phyloP scores from a whole-genome alignment of 345 rosid genomes.

The Dimocarpus longan region DNA sequence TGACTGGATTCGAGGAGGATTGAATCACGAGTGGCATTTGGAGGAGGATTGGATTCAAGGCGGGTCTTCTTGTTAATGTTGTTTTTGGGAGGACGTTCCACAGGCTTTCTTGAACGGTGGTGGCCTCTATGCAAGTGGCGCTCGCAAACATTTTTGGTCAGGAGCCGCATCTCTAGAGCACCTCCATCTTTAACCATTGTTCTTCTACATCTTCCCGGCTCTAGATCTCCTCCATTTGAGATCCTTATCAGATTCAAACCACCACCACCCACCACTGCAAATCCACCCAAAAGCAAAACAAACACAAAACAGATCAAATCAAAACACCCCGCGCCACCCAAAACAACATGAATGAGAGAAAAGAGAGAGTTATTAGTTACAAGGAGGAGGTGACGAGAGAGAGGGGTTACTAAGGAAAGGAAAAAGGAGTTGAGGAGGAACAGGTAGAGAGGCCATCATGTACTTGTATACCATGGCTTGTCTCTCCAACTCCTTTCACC shows the following conservation, averaged over 20 bases:
- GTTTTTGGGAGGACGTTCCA: constrained; percentile 54
- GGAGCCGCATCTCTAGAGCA: constrained; percentile 79
- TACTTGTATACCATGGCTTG: constrained; percentile 85
- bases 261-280: constrained; percentile 36
- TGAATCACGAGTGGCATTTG: neutral
- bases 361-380: constrained; percentile 17
- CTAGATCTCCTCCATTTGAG: constrained; percentile 51
- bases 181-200: constrained; percentile 91
- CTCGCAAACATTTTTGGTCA: constrained; percentile 82
- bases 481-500: constrained; percentile 77
- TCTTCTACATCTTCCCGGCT: constrained; percentile 81
- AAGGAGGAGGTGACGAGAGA: constrained; percentile 25
- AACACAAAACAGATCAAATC: neutral
- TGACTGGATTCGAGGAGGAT: too few relatives aligned
- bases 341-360: neutral
- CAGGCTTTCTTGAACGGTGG: constrained; percentile 99
- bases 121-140: constrained; percentile 85
- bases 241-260: constrained; percentile 35
- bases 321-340: neutral
- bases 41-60: constrained; percentile 11
- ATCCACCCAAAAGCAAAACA: neutral
- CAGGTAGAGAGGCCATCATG: constrained; percentile 82
- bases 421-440: constrained; percentile 71
- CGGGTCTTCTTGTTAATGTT: constrained; percentile 37
- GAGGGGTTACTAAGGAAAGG: constrained; percentile 30